Evolutionary conservation across 768 basidiomycete species (phyloP).

Genomic region (Tephrocybe sp.): DNA sequence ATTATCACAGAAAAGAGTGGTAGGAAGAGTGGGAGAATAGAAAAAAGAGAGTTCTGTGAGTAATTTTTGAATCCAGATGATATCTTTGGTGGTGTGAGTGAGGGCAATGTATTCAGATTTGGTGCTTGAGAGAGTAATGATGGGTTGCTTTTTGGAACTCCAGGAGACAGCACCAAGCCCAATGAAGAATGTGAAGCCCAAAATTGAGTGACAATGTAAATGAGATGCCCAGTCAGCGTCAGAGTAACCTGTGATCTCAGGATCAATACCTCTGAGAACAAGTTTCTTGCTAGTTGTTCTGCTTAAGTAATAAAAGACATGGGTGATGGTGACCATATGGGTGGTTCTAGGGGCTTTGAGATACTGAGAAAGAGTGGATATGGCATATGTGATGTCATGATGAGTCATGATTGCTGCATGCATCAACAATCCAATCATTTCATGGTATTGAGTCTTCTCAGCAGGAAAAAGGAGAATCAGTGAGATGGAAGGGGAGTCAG

Average conservation of each 20-base stretch:
- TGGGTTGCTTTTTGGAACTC: constrained; percentile 9
- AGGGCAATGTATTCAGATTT: constrained; percentile 20
- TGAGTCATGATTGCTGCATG: constrained; percentile 5
- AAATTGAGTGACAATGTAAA: constrained; percentile 4
- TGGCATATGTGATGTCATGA: constrained; percentile 11
- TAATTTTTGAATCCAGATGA: constrained; percentile 27
- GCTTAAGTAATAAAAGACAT: neutral
- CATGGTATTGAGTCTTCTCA: neutral
- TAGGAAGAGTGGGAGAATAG: neutral
- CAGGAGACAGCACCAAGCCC: neutral
- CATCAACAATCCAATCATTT: constrained; percentile 8
- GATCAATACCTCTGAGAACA: neutral
- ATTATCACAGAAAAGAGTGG: neutral
- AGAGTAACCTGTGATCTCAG: neutral
- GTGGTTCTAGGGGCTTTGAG: neutral
- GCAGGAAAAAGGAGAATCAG: neutral
- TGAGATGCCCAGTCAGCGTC: constrained; percentile 1
- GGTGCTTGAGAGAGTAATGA: constrained; percentile 18
- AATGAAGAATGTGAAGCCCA: constrained; percentile 1
- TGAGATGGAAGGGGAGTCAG: constrained; percentile 7
- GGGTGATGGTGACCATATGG: neutral
- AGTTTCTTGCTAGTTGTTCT: neutral
- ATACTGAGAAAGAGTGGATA: constrained; percentile 6
- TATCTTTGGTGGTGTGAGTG: constrained; percentile 16
- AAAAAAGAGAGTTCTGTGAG: constrained; percentile 17